Evolutionary conservation across 1,139 yeast genomes (phyloP), one percentile per base, ranked within the genome.

Genomic region (Debaryomycetaceae sp.): DNA sequence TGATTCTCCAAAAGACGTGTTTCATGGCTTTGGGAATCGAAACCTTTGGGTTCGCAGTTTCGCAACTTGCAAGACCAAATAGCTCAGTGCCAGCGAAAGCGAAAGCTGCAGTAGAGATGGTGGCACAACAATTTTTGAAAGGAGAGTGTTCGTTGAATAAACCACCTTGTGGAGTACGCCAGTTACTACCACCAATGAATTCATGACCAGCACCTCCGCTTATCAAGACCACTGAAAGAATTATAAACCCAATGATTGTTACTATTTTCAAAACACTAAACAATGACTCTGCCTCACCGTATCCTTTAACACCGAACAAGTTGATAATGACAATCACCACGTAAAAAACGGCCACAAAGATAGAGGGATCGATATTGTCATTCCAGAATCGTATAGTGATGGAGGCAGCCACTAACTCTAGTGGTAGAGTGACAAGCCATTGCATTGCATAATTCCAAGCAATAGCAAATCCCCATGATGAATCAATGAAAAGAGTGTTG

Each of bases 401-500:
- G 1, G 73, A 58, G 6, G 73, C 74, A 24, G 75, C 70, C 27
- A 69, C 72, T 48, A 70, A 57, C 52, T 69, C 73, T 46, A 70
- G 58, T 1, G 75, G 74, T 43, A 68, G 53, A 6, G 69, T 65
- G 11, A 69, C 66, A 37, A 69, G 52, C 72, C 74, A 70, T 53
- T 68, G 72, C 45, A 70, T 49, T 34, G 72, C 72, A 54, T 70
- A 70, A 52, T 68, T 68, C 72, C 74, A 69, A 14, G 72, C 72
- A 62, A 70, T 66, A 36, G 74, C 70, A 51, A 69, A 70, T 40
- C 72, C 71, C 56, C 66, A 61, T 5, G 71, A 64, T 17, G 67
- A 62, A 50, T 68, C 71, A 37, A 69, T 53, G 45, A 70, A 69
- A 37, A 68, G 54, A 7, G 72, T 65, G 47, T 65, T 66, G 50